phyloP scores from a whole-genome alignment of 2,329 filamentous ascomycete species.

The Ophiostoma sp. region DNA sequence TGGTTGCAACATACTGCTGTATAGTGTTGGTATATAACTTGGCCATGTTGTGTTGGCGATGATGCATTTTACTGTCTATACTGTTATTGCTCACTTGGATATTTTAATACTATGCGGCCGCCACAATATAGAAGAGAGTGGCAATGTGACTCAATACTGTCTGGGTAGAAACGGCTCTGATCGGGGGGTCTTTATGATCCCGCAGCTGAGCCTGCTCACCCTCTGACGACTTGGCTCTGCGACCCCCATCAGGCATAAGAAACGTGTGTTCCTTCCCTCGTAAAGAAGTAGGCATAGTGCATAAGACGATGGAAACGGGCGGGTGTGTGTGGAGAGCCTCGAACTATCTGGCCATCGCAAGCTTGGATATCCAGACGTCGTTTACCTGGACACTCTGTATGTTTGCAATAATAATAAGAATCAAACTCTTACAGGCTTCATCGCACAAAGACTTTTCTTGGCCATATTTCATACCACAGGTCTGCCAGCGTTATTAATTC shows the following conservation, averaged over 20 bases:
- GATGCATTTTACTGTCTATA: background rate
- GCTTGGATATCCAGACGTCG: background rate
- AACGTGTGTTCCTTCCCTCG: too few species aligned
- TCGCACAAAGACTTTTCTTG: background rate
- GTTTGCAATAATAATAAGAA: too few species aligned
- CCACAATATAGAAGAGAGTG: background rate
- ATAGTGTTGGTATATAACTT: background rate
- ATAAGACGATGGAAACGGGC: background rate
- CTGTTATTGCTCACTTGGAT: background rate
- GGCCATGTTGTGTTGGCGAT: background rate
- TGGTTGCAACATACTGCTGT: background rate
- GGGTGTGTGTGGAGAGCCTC: background rate
- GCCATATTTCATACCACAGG: background rate
- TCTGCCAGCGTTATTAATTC: background rate
- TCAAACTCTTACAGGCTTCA: background rate
- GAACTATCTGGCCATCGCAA: background rate
- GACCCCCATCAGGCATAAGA: too few species aligned
- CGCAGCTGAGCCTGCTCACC: too few species aligned
- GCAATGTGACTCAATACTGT: background rate
- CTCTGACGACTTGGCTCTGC: too few species aligned
- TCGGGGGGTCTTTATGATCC: too few species aligned
- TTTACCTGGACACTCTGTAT: too few species aligned
- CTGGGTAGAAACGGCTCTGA: background rate
- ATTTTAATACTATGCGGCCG: background rate
- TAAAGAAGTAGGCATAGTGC: background rate